Evolutionary conservation across 2,329 filamentous ascomycete genomes (phyloP), one percentile per base, ranked within the genome.

Genomic region (Colletotrichum gloeosporioides): DNA sequence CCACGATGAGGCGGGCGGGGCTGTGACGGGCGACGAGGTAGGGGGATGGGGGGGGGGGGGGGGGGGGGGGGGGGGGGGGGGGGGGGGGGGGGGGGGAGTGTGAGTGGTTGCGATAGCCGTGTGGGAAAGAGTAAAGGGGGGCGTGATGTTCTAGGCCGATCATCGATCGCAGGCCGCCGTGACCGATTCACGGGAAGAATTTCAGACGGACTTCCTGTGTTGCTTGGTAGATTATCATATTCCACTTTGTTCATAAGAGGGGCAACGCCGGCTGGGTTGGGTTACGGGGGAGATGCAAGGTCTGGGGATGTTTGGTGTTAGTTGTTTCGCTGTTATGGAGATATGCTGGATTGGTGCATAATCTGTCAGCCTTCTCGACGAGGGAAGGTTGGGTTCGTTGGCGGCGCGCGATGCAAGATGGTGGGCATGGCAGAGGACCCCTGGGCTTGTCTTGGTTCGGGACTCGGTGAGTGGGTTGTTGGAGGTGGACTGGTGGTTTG

Each of bases 301-400:
- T 69, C 64, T 49, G 49, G 69, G 64, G 53, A 66, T 25, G 57
- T 39, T 36, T 22, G 15, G 68, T 57, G 66, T 61, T 69, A 36
- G 63, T 49, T 59, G 66, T 34, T 69, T 18, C 67, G 67, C 49
- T 59, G 66, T 22, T 61, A 49, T 13, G n/a, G n/a, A 39, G 16
- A 44, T 64, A 34, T 76, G 31, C 27, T 53, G 74, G 64, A 57
- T 76, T 69, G 31, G 25, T 59, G 74, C 74, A 73, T 74, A 73
- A 34, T 62, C 39, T 76, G 44, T 76, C 74, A 76, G 74, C 74
- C 74, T 76, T 76, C 74, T 76, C 70, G 70, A 76, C 74, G 74
- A 74, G 74, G 74, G 74, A 65, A 74, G 64, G 74, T 76, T 69
- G 74, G 65, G 74, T 65, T 74, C 63, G 70, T 73, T 64, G 71